Conservation (phyloP, 2,329 filamentous ascomycete species). For the Colletotrichum agaves region DNA sequence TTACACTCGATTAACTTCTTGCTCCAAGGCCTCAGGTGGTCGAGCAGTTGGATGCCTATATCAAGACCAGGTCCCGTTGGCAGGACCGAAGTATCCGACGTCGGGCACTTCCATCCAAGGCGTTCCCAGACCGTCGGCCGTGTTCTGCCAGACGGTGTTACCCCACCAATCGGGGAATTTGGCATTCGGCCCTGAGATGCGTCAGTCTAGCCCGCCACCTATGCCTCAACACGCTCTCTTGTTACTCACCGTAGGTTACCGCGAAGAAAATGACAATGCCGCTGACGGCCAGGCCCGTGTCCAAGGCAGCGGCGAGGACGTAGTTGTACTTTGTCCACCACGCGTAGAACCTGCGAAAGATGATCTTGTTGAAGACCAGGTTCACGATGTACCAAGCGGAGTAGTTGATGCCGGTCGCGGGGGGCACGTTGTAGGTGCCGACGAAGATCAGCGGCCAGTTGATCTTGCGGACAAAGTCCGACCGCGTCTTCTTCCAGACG, state of each 20-base stretch:
- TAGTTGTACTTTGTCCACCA: conserved; percentile 72
- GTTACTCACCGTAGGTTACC: conserved; percentile 47
- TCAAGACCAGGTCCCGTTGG: conserved; percentile 28
- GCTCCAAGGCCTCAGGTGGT: no score
- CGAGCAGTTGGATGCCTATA: background rate
- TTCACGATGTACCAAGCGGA: conserved; percentile 66
- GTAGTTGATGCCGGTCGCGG: conserved; percentile 66
- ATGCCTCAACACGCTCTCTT: conserved; percentile 46
- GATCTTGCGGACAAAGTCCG: conserved; percentile 58
- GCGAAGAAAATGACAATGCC: conserved; percentile 63
- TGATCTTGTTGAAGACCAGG: conserved; percentile 64
- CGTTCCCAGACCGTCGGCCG: conserved; percentile 19
- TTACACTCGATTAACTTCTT: no score
- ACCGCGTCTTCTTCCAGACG: conserved; percentile 57
- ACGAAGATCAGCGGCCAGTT: conserved; percentile 65
- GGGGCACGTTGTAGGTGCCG: conserved; percentile 60
- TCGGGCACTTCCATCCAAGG: conserved; percentile 24
- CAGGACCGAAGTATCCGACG: conserved; percentile 29
- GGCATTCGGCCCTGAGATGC: conserved; percentile 52
- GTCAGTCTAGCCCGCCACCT: conserved; percentile 35
- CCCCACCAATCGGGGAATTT: conserved; percentile 64
- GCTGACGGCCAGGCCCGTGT: conserved; percentile 65
- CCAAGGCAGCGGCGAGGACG: conserved; percentile 66
- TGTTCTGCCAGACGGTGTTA: conserved; percentile 47
- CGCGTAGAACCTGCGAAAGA: conserved; percentile 60